Percentiles rank a stretch among this genome's conserved stretches.
These are phyloP conservation scores for Candida peoriensis DNA, from an alignment of 805 yeast species.

Conservation along the genomic window DNA sequence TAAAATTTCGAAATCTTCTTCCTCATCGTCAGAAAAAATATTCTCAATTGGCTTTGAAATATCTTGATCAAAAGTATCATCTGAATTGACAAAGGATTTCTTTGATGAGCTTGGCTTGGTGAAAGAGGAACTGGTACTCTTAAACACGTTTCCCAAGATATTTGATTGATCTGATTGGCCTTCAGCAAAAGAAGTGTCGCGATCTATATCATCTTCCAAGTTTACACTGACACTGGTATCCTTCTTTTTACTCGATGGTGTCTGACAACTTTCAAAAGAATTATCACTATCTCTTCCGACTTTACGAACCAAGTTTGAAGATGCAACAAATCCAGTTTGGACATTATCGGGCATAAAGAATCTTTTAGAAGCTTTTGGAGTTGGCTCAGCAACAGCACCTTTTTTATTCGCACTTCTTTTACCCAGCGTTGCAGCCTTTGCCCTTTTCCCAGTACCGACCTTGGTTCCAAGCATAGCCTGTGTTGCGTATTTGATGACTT, in stretches of 20 bases:
- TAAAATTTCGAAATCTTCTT: slow-evolving; percentile 3
- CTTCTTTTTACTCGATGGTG: no score
- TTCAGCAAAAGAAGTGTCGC: no score
- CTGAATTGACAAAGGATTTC: slow-evolving; percentile 5
- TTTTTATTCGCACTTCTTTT: slow-evolving; percentile 12
- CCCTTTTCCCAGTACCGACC: slow-evolving; percentile 11
- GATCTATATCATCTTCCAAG: no score
- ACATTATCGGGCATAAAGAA: slow-evolving; percentile 76
- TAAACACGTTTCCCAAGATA: slow-evolving; percentile 5
- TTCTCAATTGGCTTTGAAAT: no score
- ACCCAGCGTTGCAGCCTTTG: slow-evolving; percentile 7
- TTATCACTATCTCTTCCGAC: slow-evolving; percentile 4
- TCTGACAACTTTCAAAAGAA: neutral
- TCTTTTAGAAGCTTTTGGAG: slow-evolving; percentile 31
- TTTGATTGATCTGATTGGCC: slow-evolving; percentile 5
- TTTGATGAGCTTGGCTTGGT: neutral
- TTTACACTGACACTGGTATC: no score
- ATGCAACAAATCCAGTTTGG: slow-evolving; percentile 56
- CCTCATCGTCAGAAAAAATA: slow-evolving; percentile 12
- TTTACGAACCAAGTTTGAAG: slow-evolving; percentile 40
- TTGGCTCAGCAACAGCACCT: slow-evolving; percentile 11
- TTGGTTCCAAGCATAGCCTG: slow-evolving; percentile 49
- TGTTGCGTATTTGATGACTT: slow-evolving; percentile 63
- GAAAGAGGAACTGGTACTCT: slow-evolving; percentile 1
- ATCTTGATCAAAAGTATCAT: no score